Evolutionary conservation across 2,329 filamentous ascomycete species (phyloP).

Genomic region (Acrocalymma vagum): DNA sequence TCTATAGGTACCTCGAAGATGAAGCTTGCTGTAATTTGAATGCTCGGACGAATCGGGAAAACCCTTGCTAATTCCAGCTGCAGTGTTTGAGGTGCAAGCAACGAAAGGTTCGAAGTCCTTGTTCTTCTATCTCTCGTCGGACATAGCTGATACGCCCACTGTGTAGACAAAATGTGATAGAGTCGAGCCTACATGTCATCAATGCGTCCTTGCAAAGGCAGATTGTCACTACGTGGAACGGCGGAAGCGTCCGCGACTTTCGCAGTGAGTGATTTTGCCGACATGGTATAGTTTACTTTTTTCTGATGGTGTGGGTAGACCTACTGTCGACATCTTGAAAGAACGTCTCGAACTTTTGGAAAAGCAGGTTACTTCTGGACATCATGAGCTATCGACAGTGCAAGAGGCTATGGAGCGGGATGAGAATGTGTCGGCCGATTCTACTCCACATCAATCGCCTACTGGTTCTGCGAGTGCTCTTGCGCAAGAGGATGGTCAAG

Average conservation of each 20-base stretch:
- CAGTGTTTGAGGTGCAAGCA: too few relatives aligned
- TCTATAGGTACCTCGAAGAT: too few relatives aligned
- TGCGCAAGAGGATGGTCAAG: constrained; percentile 10
- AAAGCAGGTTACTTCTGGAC: constrained; percentile 7
- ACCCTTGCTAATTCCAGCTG: too few relatives aligned
- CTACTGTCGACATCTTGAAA: constrained; percentile 8
- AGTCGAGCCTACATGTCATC: constrained; percentile 14
- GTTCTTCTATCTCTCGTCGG: too few relatives aligned
- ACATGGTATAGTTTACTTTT: not conserved
- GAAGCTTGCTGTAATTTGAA: too few relatives aligned
- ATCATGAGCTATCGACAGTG: not conserved
- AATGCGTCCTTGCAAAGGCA: constrained; percentile 14
- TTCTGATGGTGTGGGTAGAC: constrained; percentile 1
- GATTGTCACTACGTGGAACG: constrained; percentile 19
- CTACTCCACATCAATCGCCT: not conserved
- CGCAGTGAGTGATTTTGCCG: too few relatives aligned
- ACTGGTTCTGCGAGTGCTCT: not conserved
- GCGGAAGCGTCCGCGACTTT: constrained; percentile 12
- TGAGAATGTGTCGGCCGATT: too few relatives aligned
- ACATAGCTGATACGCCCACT: too few relatives aligned
- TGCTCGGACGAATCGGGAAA: too few relatives aligned
- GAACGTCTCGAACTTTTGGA: constrained; percentile 16
- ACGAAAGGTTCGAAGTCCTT: too few relatives aligned
- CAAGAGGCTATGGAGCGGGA: not conserved
- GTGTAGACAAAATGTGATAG: constrained; percentile 23